Percentiles rank a stretch among this genome's conserved stretches.
Evolutionary conservation across 2,329 filamentous ascomycete genomes (phyloP).

Genomic region (Mollisiaceae sp.): DNA sequence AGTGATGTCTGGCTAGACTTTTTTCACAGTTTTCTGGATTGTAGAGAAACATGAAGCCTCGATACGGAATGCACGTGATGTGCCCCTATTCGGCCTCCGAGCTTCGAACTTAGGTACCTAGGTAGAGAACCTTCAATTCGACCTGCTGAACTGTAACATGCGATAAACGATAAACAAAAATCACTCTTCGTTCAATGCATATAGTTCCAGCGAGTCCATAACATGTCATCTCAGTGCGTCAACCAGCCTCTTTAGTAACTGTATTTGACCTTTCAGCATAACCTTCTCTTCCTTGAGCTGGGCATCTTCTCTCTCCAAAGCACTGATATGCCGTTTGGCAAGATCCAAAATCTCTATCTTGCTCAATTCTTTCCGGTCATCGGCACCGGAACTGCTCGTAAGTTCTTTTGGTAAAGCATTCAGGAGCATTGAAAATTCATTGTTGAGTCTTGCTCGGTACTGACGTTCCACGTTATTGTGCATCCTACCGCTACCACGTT

Average conservation of each 20-base stretch:
- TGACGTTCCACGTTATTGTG: constrained; percentile 20
- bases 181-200: not conserved
- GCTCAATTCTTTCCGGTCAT: not conserved
- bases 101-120: too few species aligned
- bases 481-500: not conserved
- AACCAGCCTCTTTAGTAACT: not conserved
- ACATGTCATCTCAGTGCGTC: not conserved
- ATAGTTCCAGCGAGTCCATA: not conserved
- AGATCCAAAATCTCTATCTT: constrained; percentile 5
- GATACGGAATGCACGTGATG: too few species aligned
- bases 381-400: not conserved
- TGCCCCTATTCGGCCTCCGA: too few species aligned
- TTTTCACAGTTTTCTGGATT: too few species aligned
- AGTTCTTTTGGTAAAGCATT: constrained; percentile 9
- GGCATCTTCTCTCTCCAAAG: not conserved
- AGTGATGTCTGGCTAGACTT: too few species aligned
- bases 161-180: too few species aligned
- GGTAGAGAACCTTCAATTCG: too few species aligned
- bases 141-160: too few species aligned
- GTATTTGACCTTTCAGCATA: not conserved
- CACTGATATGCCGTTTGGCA: not conserved
- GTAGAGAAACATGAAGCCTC: too few species aligned
- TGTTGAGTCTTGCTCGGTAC: constrained; percentile 17
- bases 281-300: constrained; percentile 7
- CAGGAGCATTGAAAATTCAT: constrained; percentile 8